phyloP scores from a whole-genome alignment of 331 rosid genomes.

The Pyrus hybrid region DNA sequence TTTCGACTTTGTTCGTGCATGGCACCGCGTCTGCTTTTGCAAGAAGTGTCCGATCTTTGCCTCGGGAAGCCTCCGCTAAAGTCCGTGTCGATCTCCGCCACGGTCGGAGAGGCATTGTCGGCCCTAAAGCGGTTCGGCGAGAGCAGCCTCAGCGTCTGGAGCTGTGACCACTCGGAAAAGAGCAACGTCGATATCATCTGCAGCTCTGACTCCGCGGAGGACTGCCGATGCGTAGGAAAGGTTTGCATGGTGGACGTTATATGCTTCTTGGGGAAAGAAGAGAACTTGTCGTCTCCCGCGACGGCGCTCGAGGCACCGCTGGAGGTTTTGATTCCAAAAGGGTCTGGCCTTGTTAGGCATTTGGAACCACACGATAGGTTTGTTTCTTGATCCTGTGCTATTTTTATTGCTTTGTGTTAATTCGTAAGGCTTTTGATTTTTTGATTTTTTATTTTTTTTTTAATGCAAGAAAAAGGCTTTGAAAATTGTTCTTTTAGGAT shows the following conservation, averaged over 20 bases:
- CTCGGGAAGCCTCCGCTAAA: conserved; percentile 79
- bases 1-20: conserved; percentile 27
- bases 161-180: conserved; percentile 40
- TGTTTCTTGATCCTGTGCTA: too few relatives aligned
- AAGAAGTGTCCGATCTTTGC: conserved; percentile 65
- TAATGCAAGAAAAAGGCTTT: too few relatives aligned
- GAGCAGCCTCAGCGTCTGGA: conserved; percentile 60
- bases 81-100: conserved; percentile 41
- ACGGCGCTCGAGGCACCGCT: conserved; percentile 49
- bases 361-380: conserved; percentile 66
- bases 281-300: conserved; percentile 41
- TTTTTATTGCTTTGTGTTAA: too few relatives aligned
- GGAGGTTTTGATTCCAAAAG: conserved; percentile 24
- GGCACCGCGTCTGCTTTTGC: conserved; percentile 48
- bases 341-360: conserved; percentile 36
- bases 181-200: neutral
- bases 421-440: too few relatives aligned
- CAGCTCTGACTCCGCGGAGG: neutral
- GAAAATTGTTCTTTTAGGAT: too few relatives aligned
- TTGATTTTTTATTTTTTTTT: too few relatives aligned
- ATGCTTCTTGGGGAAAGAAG: conserved; percentile 41
- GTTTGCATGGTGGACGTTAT: conserved; percentile 60
- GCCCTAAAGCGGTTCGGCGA: conserved; percentile 36
- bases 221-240: conserved; percentile 55
- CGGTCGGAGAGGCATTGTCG: conserved; percentile 54